Conservation (phyloP, 2,329 filamentous ascomycete genomes). For the Orbilia oligospora region DNA sequence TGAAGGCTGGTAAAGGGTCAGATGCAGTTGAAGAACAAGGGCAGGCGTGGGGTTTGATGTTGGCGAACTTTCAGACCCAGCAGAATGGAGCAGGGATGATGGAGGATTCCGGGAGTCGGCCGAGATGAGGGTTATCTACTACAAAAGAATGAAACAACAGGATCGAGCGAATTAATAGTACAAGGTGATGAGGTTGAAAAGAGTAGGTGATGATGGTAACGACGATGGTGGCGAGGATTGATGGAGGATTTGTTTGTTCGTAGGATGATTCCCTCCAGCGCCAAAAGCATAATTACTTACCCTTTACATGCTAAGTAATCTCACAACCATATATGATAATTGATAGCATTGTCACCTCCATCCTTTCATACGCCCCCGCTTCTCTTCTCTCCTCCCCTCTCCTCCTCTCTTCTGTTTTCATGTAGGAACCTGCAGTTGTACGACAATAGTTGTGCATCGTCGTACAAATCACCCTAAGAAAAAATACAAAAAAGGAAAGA, state of each 20-base stretch:
- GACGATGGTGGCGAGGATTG: not conserved
- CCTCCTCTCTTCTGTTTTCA: not conserved
- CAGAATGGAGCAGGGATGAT: constrained; percentile 16
- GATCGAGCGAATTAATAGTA: not conserved
- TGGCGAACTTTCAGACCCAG: constrained; percentile 8
- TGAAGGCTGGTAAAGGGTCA: constrained; percentile 2
- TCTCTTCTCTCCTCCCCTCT: too few relatives aligned
- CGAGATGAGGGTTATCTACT: constrained; percentile 34
- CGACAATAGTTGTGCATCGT: constrained; percentile 12
- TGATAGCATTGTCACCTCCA: not conserved
- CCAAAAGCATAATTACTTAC: too few relatives aligned
- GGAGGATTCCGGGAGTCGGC: constrained; percentile 24
- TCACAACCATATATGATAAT: not conserved
- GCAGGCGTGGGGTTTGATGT: constrained; percentile 34
- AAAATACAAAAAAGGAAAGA: too few relatives aligned
- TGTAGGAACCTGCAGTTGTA: constrained; percentile 8
- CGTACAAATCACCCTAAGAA: too few relatives aligned
- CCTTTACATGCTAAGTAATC: too few relatives aligned
- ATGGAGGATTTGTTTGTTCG: not conserved
- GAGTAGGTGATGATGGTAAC: not conserved
- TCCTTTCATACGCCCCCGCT: too few relatives aligned
- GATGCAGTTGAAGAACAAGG: constrained; percentile 23
- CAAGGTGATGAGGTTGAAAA: constrained; percentile 3
- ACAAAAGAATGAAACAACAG: constrained; percentile 33
- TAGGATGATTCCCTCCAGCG: too few relatives aligned